Evolutionary conservation across 2,329 filamentous ascomycete genomes (phyloP).

Genomic region (Furcasterigmium sp.): DNA sequence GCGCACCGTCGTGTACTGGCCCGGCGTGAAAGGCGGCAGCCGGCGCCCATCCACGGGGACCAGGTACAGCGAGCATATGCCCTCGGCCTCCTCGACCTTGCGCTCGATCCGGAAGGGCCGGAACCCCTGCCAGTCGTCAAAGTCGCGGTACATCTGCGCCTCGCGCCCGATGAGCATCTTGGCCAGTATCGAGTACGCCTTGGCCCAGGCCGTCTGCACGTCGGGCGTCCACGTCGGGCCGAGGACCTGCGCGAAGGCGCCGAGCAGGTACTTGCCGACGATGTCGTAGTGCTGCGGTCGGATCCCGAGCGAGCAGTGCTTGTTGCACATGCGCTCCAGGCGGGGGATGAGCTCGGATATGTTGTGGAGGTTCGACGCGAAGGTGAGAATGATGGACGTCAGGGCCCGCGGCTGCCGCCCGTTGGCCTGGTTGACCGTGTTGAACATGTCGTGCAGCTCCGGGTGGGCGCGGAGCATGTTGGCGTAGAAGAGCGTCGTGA

Average conservation of each 20-base stretch:
- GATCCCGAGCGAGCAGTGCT: slow-evolving; percentile 68
- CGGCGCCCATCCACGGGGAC: slow-evolving; percentile 54
- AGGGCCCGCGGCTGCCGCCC: slow-evolving; percentile 17
- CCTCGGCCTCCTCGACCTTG: slow-evolving; percentile 61
- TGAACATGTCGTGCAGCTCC: slow-evolving; percentile 66
- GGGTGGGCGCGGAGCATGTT: slow-evolving; percentile 62
- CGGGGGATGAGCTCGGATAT: slow-evolving; percentile 48
- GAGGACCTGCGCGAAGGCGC: slow-evolving; percentile 62
- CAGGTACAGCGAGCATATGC: slow-evolving; percentile 68
- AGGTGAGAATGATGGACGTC: slow-evolving; percentile 51
- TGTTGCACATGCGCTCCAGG: slow-evolving; percentile 59
- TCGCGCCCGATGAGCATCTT: slow-evolving; percentile 67
- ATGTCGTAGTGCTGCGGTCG: slow-evolving; percentile 64
- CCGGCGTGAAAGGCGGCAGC: slow-evolving; percentile 61
- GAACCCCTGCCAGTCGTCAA: slow-evolving; percentile 62
- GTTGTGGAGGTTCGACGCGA: slow-evolving; percentile 65
- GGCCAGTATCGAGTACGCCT: slow-evolving; percentile 69
- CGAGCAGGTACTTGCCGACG: slow-evolving; percentile 64
- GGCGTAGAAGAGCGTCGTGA: slow-evolving; percentile 68
- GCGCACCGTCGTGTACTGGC: slow-evolving; percentile 66
- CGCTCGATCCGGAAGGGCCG: slow-evolving; percentile 59
- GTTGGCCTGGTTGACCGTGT: slow-evolving; percentile 27
- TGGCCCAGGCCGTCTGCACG: slow-evolving; percentile 61
- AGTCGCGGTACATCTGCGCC: slow-evolving; percentile 54
- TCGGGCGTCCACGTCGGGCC: slow-evolving; percentile 58